Conservation (phyloP, 768 basidiomycete genomes). For the Kwoniella dendrophila region DNA sequence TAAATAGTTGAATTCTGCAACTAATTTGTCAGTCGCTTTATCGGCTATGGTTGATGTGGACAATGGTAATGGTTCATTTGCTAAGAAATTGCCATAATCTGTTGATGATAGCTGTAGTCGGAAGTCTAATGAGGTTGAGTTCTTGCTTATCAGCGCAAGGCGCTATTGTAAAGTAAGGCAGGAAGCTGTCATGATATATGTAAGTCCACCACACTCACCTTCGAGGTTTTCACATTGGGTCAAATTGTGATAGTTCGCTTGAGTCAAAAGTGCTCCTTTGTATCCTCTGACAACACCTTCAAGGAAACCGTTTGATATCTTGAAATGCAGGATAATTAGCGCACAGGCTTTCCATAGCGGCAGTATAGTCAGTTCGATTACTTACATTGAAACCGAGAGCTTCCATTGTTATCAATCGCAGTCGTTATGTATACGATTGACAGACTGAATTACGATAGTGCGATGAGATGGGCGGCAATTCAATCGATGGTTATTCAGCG, state of each 20-base stretch:
- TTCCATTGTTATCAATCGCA: conserved; percentile 47
- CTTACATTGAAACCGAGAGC: conserved; percentile 57
- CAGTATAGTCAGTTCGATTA: too few relatives aligned
- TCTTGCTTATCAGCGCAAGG: too few relatives aligned
- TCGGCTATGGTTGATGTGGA: conserved; percentile 95
- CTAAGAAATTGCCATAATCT: conserved; percentile 97
- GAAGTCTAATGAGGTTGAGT: conserved; percentile 74
- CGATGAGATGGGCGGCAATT: too few relatives aligned
- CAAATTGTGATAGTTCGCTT: conserved; percentile 86
- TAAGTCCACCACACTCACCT: too few relatives aligned
- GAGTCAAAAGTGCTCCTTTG: conserved; percentile 86
- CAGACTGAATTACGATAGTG: too few relatives aligned
- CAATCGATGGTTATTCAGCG: too few relatives aligned
- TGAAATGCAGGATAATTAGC: not conserved
- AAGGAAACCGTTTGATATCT: conserved; percentile 57
- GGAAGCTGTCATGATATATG: too few relatives aligned
- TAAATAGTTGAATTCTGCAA: conserved; percentile 96
- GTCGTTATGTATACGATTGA: not conserved
- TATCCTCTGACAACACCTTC: conserved; percentile 71
- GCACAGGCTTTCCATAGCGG: too few relatives aligned
- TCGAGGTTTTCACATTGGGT: conserved; percentile 97
- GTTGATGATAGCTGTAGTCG: conserved; percentile 92
- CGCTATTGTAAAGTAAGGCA: too few relatives aligned
- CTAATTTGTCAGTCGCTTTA: conserved; percentile 90
- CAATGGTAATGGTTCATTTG: conserved; percentile 90